Percentiles rank a stretch among this genome's conserved stretches.
Conservation (phyloP, 2,329 filamentous ascomycete species). For the Alternaria burnsii region DNA sequence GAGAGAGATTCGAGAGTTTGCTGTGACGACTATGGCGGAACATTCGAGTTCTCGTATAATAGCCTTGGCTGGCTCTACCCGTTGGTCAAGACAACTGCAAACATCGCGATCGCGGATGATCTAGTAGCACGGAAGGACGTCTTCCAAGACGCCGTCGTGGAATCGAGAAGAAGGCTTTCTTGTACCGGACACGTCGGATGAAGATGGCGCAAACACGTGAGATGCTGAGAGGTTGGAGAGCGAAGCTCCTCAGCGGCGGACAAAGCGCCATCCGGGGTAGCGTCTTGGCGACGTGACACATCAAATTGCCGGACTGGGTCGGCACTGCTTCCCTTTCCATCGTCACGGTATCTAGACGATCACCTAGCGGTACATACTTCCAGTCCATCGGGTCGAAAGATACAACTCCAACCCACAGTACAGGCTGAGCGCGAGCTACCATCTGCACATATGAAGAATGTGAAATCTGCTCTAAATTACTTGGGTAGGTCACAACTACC, state of each 20-base stretch:
- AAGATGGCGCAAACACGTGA: background rate
- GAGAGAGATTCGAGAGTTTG: background rate
- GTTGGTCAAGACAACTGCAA: background rate
- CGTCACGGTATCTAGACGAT: background rate
- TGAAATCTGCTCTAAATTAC: background rate
- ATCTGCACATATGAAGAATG: background rate
- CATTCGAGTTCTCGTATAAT: background rate
- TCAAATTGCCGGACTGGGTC: constrained; percentile 2
- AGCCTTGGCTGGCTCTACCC: background rate
- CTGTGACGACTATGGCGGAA: background rate
- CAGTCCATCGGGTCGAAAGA: background rate
- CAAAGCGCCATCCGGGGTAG: background rate
- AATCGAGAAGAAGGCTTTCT: background rate
- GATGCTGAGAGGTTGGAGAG: constrained; percentile 3
- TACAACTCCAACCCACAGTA: background rate
- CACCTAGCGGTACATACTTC: background rate
- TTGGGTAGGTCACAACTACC: background rate
- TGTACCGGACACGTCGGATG: background rate
- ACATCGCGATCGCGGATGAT: background rate
- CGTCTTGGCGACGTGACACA: constrained; percentile 7
- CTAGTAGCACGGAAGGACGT: background rate
- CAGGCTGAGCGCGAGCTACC: background rate
- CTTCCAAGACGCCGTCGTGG: background rate
- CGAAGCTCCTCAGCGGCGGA: background rate
- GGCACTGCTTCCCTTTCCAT: constrained; percentile 2